These are phyloP conservation scores for Pseudozyma pruni DNA, from an alignment of 1,284 basidiomycete species.

Conservation along the genomic window DNA sequence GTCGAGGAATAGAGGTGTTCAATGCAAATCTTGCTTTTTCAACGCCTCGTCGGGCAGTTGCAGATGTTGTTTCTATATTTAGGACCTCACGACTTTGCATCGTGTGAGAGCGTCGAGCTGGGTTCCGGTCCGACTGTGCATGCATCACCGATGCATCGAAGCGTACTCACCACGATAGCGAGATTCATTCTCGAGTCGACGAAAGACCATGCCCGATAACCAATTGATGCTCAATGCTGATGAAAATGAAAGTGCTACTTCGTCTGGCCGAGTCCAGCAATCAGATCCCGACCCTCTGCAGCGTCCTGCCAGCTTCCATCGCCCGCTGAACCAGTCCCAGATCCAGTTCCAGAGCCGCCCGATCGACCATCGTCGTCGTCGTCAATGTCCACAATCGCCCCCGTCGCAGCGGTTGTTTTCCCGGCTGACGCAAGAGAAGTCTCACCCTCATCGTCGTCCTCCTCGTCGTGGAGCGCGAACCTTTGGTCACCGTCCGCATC, in stretches of 20 bases:
- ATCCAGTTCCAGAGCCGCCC: constrained; percentile 8
- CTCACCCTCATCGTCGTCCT: constrained; percentile 26
- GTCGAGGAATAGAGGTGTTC: no score
- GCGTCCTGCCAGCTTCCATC: constrained; percentile 50
- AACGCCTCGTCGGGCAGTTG: no score
- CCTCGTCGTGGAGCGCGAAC: constrained; percentile 33
- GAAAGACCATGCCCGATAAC: not conserved
- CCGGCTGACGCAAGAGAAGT: not conserved
- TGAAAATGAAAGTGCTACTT: not conserved
- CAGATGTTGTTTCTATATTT: no score
- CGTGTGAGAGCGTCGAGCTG: no score
- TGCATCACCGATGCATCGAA: no score
- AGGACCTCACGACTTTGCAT: no score
- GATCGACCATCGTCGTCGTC: constrained; percentile 18
- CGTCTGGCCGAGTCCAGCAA: constrained; percentile 16
- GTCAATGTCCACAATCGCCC: constrained; percentile 21
- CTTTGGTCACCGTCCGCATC: constrained; percentile 23
- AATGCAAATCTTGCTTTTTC: no score
- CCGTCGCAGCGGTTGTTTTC: constrained; percentile 1
- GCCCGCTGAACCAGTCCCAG: constrained; percentile 12
- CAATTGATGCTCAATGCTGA: not conserved
- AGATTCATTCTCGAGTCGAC: no score
- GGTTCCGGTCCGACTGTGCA: no score
- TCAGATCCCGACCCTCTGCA: constrained; percentile 30
- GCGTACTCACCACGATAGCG: no score